A percentile compares a stretch with the other conserved stretches of the same genome.
Evolutionary conservation across 2,329 filamentous ascomycete genomes (phyloP).

Genomic region (Hortaea werneckii): DNA sequence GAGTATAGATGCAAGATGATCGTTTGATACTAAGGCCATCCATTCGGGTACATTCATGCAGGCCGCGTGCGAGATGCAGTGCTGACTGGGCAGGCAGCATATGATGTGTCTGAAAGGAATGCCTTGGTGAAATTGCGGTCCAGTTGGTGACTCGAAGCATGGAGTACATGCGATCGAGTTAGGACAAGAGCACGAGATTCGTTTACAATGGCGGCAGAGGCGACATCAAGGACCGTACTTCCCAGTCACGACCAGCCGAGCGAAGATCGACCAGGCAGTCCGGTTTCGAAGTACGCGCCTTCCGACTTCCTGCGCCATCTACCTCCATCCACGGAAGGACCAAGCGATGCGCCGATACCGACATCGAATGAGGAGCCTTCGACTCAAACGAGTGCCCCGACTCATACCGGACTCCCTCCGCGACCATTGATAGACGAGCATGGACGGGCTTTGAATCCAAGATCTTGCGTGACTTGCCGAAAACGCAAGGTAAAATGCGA

Average conservation of each 20-base stretch:
- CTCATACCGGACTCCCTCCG: neutral
- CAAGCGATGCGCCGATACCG: constrained; percentile 3
- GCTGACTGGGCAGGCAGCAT: too few species aligned
- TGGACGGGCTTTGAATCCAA: constrained; percentile 26
- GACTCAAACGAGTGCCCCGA: neutral
- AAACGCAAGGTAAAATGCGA: constrained; percentile 65
- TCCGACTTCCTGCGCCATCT: constrained; percentile 15
- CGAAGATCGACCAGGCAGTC: neutral
- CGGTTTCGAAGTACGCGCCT: constrained; percentile 6
- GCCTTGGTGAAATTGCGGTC: too few species aligned
- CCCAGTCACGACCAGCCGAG: neutral
- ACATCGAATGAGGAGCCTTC: constrained; percentile 1
- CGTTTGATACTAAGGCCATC: too few species aligned
- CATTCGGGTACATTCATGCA: too few species aligned
- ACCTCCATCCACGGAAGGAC: constrained; percentile 13
- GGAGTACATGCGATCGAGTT: too few species aligned
- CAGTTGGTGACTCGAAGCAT: too few species aligned
- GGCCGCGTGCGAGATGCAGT: too few species aligned
- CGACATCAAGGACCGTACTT: neutral
- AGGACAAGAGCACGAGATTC: too few species aligned
- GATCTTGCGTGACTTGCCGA: constrained; percentile 44
- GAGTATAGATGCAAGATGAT: too few species aligned
- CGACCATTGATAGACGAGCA: constrained; percentile 20
- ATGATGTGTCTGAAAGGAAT: too few species aligned
- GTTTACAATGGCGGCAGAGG: neutral